A percentile compares a stretch with the other conserved stretches of the same genome.
Conservation (phyloP, 306 rosid species). For the Lotus japonicus region DNA sequence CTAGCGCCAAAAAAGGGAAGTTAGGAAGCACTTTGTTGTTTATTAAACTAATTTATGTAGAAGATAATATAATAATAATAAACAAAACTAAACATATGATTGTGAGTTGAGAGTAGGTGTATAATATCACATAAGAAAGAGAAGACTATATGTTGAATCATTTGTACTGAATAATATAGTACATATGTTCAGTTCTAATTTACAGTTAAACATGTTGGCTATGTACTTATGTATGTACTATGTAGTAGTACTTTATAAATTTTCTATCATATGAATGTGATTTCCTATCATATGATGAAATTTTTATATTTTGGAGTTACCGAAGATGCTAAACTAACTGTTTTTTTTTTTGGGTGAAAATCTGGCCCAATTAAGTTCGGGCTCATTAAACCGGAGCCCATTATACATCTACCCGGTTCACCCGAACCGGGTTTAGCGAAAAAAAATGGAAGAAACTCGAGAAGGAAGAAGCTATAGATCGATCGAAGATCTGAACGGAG, state of each 20-base stretch:
- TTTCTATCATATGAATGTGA: neutral
- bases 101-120: neutral
- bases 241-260: neutral
- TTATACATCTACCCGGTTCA: neutral
- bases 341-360: no score
- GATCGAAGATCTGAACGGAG: slow-evolving; percentile 34
- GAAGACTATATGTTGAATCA: neutral
- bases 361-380: neutral
- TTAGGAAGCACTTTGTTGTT: no score
- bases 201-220: neutral
- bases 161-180: neutral
- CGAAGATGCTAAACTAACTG: no score
- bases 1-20: no score
- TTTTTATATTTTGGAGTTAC: no score
- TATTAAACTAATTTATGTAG: no score
- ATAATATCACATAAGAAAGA: neutral
- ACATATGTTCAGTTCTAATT: neutral
- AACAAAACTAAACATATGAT: neutral
- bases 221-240: neutral
- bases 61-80: neutral
- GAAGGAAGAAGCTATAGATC: neutral
- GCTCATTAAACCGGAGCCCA: neutral
- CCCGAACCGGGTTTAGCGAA: slow-evolving; percentile 16
- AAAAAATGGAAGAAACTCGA: neutral
- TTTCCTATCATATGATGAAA: no score